These are phyloP conservation scores for Exophiala spinifera DNA, from an alignment of 2,329 filamentous ascomycete genomes.

Conservation along the genomic window DNA sequence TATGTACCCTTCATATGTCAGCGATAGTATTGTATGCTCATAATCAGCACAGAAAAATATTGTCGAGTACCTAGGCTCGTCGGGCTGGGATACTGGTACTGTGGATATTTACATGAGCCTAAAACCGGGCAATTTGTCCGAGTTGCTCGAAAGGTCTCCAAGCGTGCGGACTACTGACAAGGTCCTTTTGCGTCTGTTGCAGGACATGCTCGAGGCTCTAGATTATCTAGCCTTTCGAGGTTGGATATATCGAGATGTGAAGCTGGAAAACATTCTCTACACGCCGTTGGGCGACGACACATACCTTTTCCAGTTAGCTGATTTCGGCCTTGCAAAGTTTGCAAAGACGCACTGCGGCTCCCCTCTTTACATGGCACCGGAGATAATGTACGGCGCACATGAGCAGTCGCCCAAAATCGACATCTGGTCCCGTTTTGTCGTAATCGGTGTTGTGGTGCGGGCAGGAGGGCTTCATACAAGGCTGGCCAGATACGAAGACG, in stretches of 20 bases:
- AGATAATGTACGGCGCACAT: slow-evolving; percentile 6
- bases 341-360: slow-evolving; percentile 16
- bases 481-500: background rate
- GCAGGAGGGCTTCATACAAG: background rate
- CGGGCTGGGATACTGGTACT: too few species aligned
- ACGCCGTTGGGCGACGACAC: slow-evolving; percentile 3
- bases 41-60: too few species aligned
- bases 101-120: too few species aligned
- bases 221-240: slow-evolving; percentile 23
- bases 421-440: background rate
- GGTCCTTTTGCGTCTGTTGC: background rate
- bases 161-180: too few species aligned
- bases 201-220: slow-evolving; percentile 28
- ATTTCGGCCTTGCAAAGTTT: slow-evolving; percentile 25
- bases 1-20: too few species aligned
- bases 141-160: too few species aligned
- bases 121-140: too few species aligned
- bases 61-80: too few species aligned
- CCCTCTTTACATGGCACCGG: slow-evolving; percentile 26
- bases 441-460: background rate
- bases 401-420: slow-evolving; percentile 28
- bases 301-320: slow-evolving; percentile 25
- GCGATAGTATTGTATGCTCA: too few species aligned
- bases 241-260: slow-evolving; percentile 29
- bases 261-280: slow-evolving; percentile 31